phyloP scores from a whole-genome alignment of 2,329 filamentous ascomycete species.

The Chlorencoelia australis region DNA sequence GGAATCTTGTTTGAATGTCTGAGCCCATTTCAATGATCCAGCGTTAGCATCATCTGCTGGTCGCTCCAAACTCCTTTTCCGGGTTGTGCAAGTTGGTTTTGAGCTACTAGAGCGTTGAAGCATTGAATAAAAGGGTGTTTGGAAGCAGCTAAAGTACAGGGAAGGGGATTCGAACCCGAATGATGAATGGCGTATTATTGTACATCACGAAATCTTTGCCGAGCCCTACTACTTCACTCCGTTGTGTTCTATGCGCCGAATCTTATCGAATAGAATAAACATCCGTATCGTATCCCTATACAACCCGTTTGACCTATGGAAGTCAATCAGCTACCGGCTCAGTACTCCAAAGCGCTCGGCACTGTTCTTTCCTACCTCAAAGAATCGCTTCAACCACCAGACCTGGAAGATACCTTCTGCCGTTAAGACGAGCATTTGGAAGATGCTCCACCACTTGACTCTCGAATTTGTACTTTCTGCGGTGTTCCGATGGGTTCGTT shows the following conservation, averaged over 20 bases:
- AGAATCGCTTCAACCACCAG: conserved; percentile 98
- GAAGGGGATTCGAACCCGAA: conserved; percentile 1
- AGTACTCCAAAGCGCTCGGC: conserved; percentile 23
- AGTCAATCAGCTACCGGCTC: conserved; percentile 23
- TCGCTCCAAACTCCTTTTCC: too few species aligned
- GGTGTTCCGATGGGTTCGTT: conserved; percentile 94
- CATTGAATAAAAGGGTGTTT: conserved; percentile 1
- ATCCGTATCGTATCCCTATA: conserved; percentile 31
- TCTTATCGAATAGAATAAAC: conserved; percentile 11
- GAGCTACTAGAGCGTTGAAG: too few species aligned
- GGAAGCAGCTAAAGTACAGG: conserved; percentile 9
- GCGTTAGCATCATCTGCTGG: too few species aligned
- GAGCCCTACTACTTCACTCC: conserved; percentile 7
- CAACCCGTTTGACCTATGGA: conserved; percentile 50
- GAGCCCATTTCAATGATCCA: too few species aligned
- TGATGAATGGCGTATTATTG: too few species aligned
- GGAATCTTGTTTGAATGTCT: too few species aligned
- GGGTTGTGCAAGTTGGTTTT: too few species aligned
- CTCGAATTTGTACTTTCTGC: conserved; percentile 95
- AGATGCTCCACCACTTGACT: conserved; percentile 99
- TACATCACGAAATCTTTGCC: conserved; percentile 10
- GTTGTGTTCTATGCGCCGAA: conserved; percentile 18
- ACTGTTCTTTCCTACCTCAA: conserved; percentile 52
- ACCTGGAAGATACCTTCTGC: conserved; percentile 96
- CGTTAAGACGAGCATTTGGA: conserved; percentile 80